phyloP scores from a whole-genome alignment of 192 early-diverging fungal species.

The Podila epicladia region DNA sequence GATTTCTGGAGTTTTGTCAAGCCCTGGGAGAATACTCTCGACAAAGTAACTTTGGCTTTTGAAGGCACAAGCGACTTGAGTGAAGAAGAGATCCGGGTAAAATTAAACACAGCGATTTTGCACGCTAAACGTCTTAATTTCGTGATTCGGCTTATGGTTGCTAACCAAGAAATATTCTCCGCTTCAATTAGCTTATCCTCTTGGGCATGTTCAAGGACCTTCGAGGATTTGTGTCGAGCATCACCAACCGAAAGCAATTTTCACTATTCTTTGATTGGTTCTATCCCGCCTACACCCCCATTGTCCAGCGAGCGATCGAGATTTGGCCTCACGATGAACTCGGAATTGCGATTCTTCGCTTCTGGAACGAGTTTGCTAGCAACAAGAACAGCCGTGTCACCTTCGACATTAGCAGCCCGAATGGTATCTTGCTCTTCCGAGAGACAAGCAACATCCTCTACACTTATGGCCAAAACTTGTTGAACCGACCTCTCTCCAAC shows the following conservation, averaged over 20 bases:
- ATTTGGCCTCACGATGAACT: conserved; percentile 72
- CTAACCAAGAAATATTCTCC: background rate
- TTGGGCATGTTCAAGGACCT: conserved; percentile 78
- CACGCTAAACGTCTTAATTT: background rate
- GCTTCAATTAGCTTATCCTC: conserved; percentile 52
- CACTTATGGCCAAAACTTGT: conserved; percentile 34
- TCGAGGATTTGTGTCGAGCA: conserved; percentile 77
- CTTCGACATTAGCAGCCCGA: conserved; percentile 87
- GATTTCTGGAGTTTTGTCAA: conserved; percentile 79
- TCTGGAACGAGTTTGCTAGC: conserved; percentile 82
- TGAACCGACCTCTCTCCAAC: conserved; percentile 35
- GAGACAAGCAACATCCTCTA: conserved; percentile 68
- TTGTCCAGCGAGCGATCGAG: conserved; percentile 73
- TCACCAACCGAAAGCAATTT: conserved; percentile 69
- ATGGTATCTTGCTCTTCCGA: conserved; percentile 90
- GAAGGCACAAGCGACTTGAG: conserved; percentile 63
- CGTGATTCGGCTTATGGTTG: background rate
- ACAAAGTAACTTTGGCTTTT: conserved; percentile 63
- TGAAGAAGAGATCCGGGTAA: conserved; percentile 55
- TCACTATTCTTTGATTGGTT: conserved; percentile 89
- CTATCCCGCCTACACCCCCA: conserved; percentile 71
- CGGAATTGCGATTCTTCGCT: conserved; percentile 78
- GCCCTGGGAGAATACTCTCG: conserved; percentile 69
- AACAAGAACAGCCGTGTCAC: conserved; percentile 82
- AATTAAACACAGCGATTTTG: background rate